Evolutionary conservation across 495 filamentous ascomycete genomes (phyloP), one percentile per base, ranked within the genome.

Genomic region (Penicillium cosmopolitanum): DNA sequence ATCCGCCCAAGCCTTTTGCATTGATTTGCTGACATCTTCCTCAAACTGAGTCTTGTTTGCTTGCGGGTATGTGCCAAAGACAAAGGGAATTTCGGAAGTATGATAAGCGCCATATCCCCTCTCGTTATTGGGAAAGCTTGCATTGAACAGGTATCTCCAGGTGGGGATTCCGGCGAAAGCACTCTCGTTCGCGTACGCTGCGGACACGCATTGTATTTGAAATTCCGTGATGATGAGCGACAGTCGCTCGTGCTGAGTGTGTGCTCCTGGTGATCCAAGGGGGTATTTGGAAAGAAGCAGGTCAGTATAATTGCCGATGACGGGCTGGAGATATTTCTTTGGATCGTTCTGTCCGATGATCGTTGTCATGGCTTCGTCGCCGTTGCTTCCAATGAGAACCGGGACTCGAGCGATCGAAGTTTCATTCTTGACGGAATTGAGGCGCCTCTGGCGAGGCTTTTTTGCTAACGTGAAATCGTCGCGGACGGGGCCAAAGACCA

Each of bases 91-190:
- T 51, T 77, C 74, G 2, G 60, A 50, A 5, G 54, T 46, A 47
- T 75, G 73, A 44, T 65, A 75, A 8, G 66, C 73, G 3, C 68
- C 66, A 35, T 34, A 57, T 1, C 53, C 64, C 7, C 58, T 50
- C 55, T 69, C 55, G 7, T 31, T 60, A 57, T 74, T 76, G 1
- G 71, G 68, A 48, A 76, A 76, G 23, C 63, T 64, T 12, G 67
- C 66, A 53, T 76, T 76, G 61, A 66, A 76, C 40, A 58, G 65
- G 60, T 73, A 74, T 21, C 67, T 57, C 65, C 64, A 76, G 3
- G 63, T 55, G 0, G 65, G 65, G 19, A 67, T 51, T 18, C 62
- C 67, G 5, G 53, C 51, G 18, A 51, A 40, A 25, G 50, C 52
- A 10, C 63, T 63, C 2, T 36, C 50, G 34, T 73, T 63, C 2